Percentiles rank a stretch among this genome's conserved stretches.
Evolutionary conservation across 2,329 filamentous ascomycete genomes (phyloP).

Genomic region (Pseudogymnoascus destructans): DNA sequence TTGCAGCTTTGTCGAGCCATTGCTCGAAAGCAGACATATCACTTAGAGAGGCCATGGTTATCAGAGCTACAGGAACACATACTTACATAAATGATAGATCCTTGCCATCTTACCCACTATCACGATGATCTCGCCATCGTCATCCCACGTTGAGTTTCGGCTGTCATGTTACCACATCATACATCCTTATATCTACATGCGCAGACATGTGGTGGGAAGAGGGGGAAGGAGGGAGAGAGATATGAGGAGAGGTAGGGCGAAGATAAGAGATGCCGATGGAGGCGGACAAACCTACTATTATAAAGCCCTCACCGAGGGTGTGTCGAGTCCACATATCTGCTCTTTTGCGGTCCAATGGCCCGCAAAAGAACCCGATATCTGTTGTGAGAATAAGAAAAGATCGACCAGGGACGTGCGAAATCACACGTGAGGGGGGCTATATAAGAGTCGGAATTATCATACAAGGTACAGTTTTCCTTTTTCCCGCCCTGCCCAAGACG

Average conservation of each 20-base stretch:
- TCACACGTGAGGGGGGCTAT: background rate
- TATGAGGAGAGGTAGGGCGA: background rate
- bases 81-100: background rate
- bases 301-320: background rate
- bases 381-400: background rate
- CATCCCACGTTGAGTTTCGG: background rate
- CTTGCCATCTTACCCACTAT: background rate
- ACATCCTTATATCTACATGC: background rate
- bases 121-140: background rate
- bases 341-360: too few species aligned
- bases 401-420: background rate
- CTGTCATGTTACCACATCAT: background rate
- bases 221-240: background rate
- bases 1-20: background rate
- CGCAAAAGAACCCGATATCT: background rate
- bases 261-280: background rate
- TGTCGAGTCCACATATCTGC: conserved; percentile 1
- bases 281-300: background rate
- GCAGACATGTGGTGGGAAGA: background rate
- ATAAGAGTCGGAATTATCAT: background rate
- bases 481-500: background rate
- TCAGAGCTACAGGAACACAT: background rate
- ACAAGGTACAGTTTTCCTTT: background rate
- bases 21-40: background rate
- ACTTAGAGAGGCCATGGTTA: background rate